Base-by-base conservation (phyloP, 2,329 filamentous ascomycete species). In the Talaromyces rugulosus region DNA sequence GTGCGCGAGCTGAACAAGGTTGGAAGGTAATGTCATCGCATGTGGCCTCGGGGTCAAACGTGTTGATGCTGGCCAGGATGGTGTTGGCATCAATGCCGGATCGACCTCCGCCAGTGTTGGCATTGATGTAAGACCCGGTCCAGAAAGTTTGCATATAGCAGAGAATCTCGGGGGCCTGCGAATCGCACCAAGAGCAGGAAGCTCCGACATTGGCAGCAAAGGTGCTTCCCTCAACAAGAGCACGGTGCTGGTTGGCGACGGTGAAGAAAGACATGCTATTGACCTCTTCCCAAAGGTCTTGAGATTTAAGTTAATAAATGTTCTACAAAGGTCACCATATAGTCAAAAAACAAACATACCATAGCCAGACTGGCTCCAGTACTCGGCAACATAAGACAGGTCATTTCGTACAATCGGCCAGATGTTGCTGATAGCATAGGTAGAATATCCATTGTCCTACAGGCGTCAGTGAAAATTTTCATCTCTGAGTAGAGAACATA, bases 351-450 rank as follows among this genome's bases (percentile, higher is more conserved):
- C 5, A n/a, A 12, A 53, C 62, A 30, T 61, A 55, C 23, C 91
- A 69, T 87, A 95, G 5, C 81, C 82, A 4, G 82, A 82, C 59
- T 81, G 76, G 63, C 83, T 85, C 78, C 82, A 83, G 63, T 75
- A 74, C 30, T 75, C 67, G 6, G 73, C 62, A 9, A 91, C 86
- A 65, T 94, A 95, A 52, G 82, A 82, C 36, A 96, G 81, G 69
- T 95, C 91, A 67, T 92, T 94, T 55, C 82, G 80, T 54, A 92
- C 84, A 58, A 94, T 80, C 2, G 90, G 90, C 89, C 89, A 93
- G 51, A 90, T 78, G 52, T 84, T 80, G 53, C 78, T 73, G 4
- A 74, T 76, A 2, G 85, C 87, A 0, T 83, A 83, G 2, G 78
- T 79, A 14, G 69, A 68, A 44, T 80, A 71, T 8, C 87, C 88